Percentiles rank a stretch among this genome's conserved stretches.
Evolutionary conservation across 1,284 basidiomycete species (phyloP).

Genomic region (Phylloboletellus chloephorus): DNA sequence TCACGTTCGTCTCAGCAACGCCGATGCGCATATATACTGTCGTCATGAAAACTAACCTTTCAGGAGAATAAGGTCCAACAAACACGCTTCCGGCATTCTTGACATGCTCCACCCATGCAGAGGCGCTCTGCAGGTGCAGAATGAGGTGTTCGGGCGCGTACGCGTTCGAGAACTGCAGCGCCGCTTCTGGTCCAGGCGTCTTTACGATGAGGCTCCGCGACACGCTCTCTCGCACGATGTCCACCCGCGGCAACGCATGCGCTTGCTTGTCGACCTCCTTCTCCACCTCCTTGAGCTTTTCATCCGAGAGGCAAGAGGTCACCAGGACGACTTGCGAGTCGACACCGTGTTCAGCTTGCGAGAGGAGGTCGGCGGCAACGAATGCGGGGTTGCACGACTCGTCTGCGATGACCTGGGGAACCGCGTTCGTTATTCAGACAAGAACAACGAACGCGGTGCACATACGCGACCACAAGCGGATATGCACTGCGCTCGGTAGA

Average conservation of each 20-base stretch:
- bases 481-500: constrained; percentile 16
- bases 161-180: constrained; percentile 88
- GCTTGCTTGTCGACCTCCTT: constrained; percentile 87
- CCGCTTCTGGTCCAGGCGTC: constrained; percentile 64
- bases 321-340: constrained; percentile 98
- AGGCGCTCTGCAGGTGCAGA: constrained; percentile 75
- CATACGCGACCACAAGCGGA: background rate
- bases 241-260: constrained; percentile 78
- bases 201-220: constrained; percentile 89
- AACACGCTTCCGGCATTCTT: constrained; percentile 96
- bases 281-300: constrained; percentile 73
- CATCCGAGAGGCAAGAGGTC: constrained; percentile 62
- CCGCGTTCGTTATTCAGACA: constrained; percentile 35
- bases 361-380: constrained; percentile 94
- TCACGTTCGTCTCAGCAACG: constrained; percentile 9
- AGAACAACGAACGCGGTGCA: constrained; percentile 37
- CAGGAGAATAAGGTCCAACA: constrained; percentile 90
- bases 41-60: constrained; percentile 65
- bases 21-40: background rate
- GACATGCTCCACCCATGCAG: constrained; percentile 59
- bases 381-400: constrained; percentile 81
- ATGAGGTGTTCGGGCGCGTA: constrained; percentile 98
- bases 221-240: constrained; percentile 89
- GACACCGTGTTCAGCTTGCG: constrained; percentile 96
- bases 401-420: constrained; percentile 84